phyloP scores from a whole-genome alignment of 2,329 filamentous ascomycete genomes.

The Teratosphaeria pseudoeucalypti region DNA sequence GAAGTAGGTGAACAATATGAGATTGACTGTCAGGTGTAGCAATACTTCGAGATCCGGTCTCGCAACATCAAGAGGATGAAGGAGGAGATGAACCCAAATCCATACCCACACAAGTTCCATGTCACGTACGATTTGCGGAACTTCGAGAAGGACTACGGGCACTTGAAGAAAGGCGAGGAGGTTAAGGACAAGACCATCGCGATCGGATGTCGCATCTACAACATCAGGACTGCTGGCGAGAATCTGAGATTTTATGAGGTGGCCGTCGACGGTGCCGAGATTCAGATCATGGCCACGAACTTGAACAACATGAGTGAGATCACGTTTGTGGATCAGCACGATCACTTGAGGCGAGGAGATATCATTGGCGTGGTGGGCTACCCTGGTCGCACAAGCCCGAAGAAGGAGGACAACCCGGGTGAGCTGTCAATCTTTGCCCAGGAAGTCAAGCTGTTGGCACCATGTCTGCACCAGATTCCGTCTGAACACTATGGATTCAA shows the following conservation, averaged over 20 bases:
- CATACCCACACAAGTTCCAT: slow-evolving; percentile 91
- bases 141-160: slow-evolving; percentile 66
- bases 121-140: slow-evolving; percentile 72
- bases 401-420: slow-evolving; percentile 59
- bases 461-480: slow-evolving; percentile 83
- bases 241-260: slow-evolving; percentile 92
- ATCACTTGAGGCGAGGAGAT: slow-evolving; percentile 80
- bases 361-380: slow-evolving; percentile 81
- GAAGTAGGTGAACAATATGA: background rate
- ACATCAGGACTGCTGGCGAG: slow-evolving; percentile 67
- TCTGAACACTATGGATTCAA: slow-evolving; percentile 90
- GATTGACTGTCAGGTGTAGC: slow-evolving; percentile 35
- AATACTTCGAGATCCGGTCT: slow-evolving; percentile 96
- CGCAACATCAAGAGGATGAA: slow-evolving; percentile 68
- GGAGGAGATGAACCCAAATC: slow-evolving; percentile 63
- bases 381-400: slow-evolving; percentile 76
- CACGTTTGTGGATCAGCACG: slow-evolving; percentile 78
- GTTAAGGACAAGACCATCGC: slow-evolving; percentile 64
- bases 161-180: slow-evolving; percentile 80
- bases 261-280: slow-evolving; percentile 60
- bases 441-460: slow-evolving; percentile 75
- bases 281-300: slow-evolving; percentile 88
- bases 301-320: slow-evolving; percentile 61
- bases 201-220: slow-evolving; percentile 80
- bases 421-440: slow-evolving; percentile 90